Evolutionary conservation across 495 filamentous ascomycete genomes (phyloP).

Genomic region (Filosporella fistucella): DNA sequence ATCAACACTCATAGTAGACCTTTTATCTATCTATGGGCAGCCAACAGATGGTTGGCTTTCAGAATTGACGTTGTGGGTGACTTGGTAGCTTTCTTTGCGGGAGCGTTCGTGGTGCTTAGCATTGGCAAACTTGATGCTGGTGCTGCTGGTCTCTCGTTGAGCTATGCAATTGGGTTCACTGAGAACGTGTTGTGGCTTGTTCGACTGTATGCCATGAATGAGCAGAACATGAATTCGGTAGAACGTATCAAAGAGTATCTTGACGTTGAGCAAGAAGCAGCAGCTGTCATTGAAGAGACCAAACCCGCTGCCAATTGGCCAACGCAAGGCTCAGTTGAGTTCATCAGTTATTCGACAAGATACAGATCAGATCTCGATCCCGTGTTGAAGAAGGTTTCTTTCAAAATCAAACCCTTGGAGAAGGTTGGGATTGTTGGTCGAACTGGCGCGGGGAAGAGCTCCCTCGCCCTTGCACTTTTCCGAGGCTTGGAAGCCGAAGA

Average conservation of each 20-base stretch:
- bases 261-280: conserved; percentile 92
- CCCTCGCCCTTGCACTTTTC: conserved; percentile 92
- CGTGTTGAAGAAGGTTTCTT: conserved; percentile 77
- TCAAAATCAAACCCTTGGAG: conserved; percentile 81
- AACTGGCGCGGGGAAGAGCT: conserved; percentile 97
- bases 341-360: conserved; percentile 80
- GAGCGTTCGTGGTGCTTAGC: conserved; percentile 81
- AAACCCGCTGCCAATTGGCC: conserved; percentile 81
- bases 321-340: conserved; percentile 77
- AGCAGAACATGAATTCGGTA: conserved; percentile 99
- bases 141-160: conserved; percentile 90
- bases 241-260: conserved; percentile 97
- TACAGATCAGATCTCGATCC: conserved; percentile 85
- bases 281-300: conserved; percentile 69
- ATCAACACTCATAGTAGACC: conserved; percentile 91
- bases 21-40: conserved; percentile 96
- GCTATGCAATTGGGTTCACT: conserved; percentile 97
- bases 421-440: conserved; percentile 97
- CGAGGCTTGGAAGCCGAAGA: conserved; percentile 89
- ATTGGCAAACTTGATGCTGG: conserved; percentile 87
- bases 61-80: conserved; percentile 89
- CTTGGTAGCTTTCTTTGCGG: conserved; percentile 89
- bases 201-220: conserved; percentile 88
- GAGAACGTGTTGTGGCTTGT: conserved; percentile 98
- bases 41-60: conserved; percentile 94